phyloP scores from a whole-genome alignment of 805 yeast species.

The Starmera pachycereana region DNA sequence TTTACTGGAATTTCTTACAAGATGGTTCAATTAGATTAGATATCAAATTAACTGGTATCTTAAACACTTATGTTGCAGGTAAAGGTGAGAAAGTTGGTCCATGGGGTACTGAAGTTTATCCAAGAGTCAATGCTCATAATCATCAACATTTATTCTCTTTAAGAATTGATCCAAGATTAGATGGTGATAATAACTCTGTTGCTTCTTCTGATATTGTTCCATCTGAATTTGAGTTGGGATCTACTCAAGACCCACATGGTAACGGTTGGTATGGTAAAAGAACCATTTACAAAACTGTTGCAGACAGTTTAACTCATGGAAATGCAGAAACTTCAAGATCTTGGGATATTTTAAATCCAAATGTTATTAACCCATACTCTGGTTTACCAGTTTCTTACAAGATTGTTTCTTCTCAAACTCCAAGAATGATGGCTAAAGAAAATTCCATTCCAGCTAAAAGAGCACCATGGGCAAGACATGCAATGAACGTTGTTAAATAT shows the following conservation, averaged over 20 bases:
- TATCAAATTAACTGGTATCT: conserved; percentile 71
- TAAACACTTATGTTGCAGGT: conserved; percentile 59
- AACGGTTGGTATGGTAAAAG: conserved; percentile 62
- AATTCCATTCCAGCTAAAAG: conserved; percentile 70
- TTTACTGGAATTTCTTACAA: conserved; percentile 76
- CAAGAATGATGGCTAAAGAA: conserved; percentile 62
- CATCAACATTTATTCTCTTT: conserved; percentile 78
- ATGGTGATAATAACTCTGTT: conserved; percentile 71
- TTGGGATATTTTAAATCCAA: conserved; percentile 74
- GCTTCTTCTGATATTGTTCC: conserved; percentile 55
- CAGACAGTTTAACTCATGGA: conserved; percentile 53
- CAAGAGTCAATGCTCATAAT: conserved; percentile 74
- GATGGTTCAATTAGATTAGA: conserved; percentile 78
- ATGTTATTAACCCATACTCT: conserved; percentile 52
- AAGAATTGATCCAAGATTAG: conserved; percentile 72
- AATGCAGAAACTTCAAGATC: conserved; percentile 57
- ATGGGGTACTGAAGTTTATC: conserved; percentile 76
- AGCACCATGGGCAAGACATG: conserved; percentile 70
- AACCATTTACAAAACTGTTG: conserved; percentile 57
- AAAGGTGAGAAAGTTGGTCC: conserved; percentile 61
- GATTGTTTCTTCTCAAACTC: conserved; percentile 64
- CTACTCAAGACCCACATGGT: conserved; percentile 65
- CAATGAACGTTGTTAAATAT: conserved; percentile 63
- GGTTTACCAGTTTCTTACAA: conserved; percentile 71
- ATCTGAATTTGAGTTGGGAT: conserved; percentile 51